Evolutionary conservation across 1,284 basidiomycete genomes (phyloP).

Genomic region (Peniophora sp.): DNA sequence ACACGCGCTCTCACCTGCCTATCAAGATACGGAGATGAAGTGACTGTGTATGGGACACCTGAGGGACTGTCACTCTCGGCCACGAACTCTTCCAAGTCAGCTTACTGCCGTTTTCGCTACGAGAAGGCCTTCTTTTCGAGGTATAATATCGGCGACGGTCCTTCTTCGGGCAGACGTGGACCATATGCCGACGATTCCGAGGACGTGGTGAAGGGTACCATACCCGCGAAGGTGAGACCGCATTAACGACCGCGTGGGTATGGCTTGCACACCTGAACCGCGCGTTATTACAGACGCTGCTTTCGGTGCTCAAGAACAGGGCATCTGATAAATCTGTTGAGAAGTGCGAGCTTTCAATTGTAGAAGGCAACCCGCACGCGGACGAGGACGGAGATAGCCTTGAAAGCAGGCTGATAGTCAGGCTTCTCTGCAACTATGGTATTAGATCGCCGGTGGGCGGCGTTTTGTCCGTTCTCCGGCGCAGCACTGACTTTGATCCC

Average conservation of each 20-base stretch:
- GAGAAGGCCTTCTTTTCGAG: constrained; percentile 59
- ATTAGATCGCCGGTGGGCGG: constrained; percentile 10
- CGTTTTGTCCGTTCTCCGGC: constrained; percentile 1
- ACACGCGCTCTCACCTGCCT: constrained; percentile 66
- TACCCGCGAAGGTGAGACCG: too few species aligned
- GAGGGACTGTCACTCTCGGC: constrained; percentile 57
- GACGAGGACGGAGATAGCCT: constrained; percentile 51
- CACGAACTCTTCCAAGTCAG: constrained; percentile 71
- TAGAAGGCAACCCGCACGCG: constrained; percentile 37
- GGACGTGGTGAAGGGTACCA: constrained; percentile 10
- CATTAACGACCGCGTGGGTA: too few species aligned
- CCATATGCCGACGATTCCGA: constrained; percentile 12
- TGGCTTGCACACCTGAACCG: too few species aligned
- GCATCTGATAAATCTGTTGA: constrained; percentile 70
- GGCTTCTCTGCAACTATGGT: constrained; percentile 78
- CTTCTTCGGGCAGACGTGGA: neutral
- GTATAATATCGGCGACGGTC: constrained; percentile 37
- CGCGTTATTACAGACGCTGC: constrained; percentile 43
- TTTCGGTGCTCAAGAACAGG: constrained; percentile 65
- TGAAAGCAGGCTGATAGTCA: constrained; percentile 63
- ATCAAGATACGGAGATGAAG: constrained; percentile 72
- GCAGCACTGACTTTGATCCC: constrained; percentile 3
- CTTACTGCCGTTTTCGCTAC: constrained; percentile 74
- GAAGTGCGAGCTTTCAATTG: constrained; percentile 62
- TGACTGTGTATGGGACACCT: constrained; percentile 55